Evolutionary conservation across 352 stramenopile species (phyloP), one percentile per base, ranked within the genome.

Genomic region (Globisporangium cederbergense): DNA sequence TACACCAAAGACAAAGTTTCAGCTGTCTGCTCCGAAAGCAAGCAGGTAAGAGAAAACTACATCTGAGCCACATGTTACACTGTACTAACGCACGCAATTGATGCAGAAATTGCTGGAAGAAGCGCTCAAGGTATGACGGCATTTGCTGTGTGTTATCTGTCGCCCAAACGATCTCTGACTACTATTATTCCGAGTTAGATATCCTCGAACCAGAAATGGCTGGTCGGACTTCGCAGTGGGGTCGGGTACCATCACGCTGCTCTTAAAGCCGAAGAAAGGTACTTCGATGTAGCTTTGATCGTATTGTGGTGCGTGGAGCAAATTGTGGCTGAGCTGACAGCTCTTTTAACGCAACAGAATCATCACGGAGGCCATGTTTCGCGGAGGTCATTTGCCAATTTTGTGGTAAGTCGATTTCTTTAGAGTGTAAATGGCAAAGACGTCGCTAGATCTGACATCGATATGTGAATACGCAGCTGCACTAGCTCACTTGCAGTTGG

Each of bases 221-320:
- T 72, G 10, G 18, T 22, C 3, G 51, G 53, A 28, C 38, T 72
- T 11, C 42, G 28, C 13, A 34, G 40, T 34, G 75, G 75, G 30
- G 42, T 82, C 16, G 72, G 72, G n/a, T 82, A 73, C 47, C 72
- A 82, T 46, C 75, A 82, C 30, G 72, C 75, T 22, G 75, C 63
- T 14, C 52, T 82, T 38, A 53, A 63, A 25, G 3, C 25, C 13
- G 32, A 61, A 30, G 70, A 82, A 47, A 68, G 75, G 75, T 78
- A 60, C 8, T 25, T 16, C 43, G 5, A 49, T 22, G 43, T 49
- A 11, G 18, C 18, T 22, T 13, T 2, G 11, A 11, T 7, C n/a
- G 11, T 4, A 46, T 20, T 28, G 14, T 14, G 25, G 8, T 14
- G 9, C 28, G 28, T 9, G 30, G 7, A 3, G 14, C 43, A 7